Base-by-base conservation (phyloP, 2,329 filamentous ascomycete genomes). In the Colletotrichum liriopes region DNA sequence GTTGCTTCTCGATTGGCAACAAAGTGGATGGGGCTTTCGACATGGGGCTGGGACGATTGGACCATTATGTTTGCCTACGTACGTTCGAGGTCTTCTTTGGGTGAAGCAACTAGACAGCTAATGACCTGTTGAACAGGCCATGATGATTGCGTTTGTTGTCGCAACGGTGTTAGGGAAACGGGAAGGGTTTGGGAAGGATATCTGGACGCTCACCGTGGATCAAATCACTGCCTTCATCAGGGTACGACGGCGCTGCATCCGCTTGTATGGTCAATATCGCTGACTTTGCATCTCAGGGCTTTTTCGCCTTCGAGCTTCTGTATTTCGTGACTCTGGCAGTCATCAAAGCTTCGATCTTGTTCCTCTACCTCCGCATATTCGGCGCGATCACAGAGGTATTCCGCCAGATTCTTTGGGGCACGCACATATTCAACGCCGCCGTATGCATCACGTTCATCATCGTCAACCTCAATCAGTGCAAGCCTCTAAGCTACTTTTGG, bases 351-450 rank as follows among this genome's bases (percentile, higher is more conserved):
- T 78, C 82, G 5, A 76, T 84, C 39, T 76, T 84, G 0, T 76
- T 81, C 26, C 79, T 84, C 65, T 84, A 83, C 70, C 76, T 80
- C 7, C 78, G 79, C 16, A 79, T 84, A 12, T 83, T 83, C 35
- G 81, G 84, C 77, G 77, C 14, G 65, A 74, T 16, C 59, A 65
- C n/a, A 4, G 67, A 76, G 0, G 52, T n/a, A 0, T 78, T 82
- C 55, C 77, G 75, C 6, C 73, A 71, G 59, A 39, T 76, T 11
- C 65, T 79, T 0, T 77, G 74, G 71, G 76, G 39, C 6, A 75
- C 78, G 0, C 54, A 73, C 0, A 54, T 58, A 5, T 68, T 74
- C 58, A 74, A 74, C n/a, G 20, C 47, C 23, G 51, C 59, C 1
- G 58, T 68, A 11, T 72, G 70, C 60, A 66, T 78, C 23, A 78